These are phyloP conservation scores for Claviceps purpurea DNA, from an alignment of 2,329 filamentous ascomycete genomes.

Conservation along the genomic window DNA sequence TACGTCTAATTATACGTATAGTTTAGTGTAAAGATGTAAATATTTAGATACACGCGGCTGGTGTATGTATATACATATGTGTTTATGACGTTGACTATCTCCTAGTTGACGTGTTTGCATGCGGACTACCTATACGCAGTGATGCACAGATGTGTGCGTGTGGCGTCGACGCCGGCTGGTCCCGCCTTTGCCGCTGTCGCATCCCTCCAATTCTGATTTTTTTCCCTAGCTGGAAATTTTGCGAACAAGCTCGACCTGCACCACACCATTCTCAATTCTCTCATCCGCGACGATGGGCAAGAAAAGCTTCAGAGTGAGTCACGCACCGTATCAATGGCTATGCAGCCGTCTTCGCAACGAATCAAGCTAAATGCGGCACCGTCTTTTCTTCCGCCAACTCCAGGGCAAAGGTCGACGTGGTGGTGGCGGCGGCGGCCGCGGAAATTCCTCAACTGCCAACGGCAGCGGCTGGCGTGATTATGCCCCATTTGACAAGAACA, in stretches of 20 bases:
- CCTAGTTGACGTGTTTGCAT: no score
- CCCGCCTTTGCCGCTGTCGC: neutral
- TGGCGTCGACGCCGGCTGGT: neutral
- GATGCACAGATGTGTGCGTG: neutral
- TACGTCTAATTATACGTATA: no score
- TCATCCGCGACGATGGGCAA: slow-evolving; percentile 21
- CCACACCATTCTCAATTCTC: neutral
- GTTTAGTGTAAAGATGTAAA: no score
- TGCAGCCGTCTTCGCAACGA: neutral
- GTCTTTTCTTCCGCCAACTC: slow-evolving; percentile 6
- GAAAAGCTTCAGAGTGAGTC: slow-evolving; percentile 22
- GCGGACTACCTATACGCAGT: neutral
- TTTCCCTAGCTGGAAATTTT: slow-evolving; percentile 1
- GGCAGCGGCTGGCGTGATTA: slow-evolving; percentile 23
- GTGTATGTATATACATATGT: no score
- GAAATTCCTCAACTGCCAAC: slow-evolving; percentile 8
- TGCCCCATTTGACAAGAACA: slow-evolving; percentile 51
- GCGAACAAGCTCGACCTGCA: neutral
- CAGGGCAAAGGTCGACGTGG: slow-evolving; percentile 25
- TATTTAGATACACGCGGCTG: no score
- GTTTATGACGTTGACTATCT: no score
- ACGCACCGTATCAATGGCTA: neutral
- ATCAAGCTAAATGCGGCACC: neutral
- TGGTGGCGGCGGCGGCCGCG: slow-evolving; percentile 20
- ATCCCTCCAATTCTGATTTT: neutral